These are phyloP conservation scores for Clarireedia homoeocarpa DNA, from an alignment of 2,329 filamentous ascomycete genomes.

Conservation along the genomic window DNA sequence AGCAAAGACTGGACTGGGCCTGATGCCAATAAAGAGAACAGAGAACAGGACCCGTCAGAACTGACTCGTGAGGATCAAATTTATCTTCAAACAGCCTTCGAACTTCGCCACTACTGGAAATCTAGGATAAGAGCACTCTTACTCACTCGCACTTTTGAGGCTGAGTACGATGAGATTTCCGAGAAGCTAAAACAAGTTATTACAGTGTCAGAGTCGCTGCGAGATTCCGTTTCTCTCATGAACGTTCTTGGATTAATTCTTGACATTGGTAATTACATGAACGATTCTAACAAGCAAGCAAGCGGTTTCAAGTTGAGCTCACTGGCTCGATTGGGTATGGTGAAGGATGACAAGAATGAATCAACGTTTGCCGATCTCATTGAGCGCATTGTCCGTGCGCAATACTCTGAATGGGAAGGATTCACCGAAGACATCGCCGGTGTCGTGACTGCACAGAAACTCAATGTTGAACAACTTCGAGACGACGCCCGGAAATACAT, in stretches of 20 bases:
- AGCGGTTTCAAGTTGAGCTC: constrained; percentile 97
- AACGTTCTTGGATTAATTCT: constrained; percentile 93
- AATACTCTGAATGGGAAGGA: constrained; percentile 91
- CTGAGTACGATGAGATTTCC: constrained; percentile 87
- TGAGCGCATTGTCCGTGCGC: constrained; percentile 90
- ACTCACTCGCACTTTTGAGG: constrained; percentile 74
- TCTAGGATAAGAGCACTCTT: constrained; percentile 87
- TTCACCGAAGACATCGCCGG: constrained; percentile 79
- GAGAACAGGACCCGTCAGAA: constrained; percentile 81
- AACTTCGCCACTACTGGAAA: constrained; percentile 98
- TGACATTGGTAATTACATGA: constrained; percentile 99
- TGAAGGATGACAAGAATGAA: constrained; percentile 98
- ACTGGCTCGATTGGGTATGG: constrained; percentile 85
- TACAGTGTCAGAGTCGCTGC: constrained; percentile 75
- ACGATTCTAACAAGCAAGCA: constrained; percentile 97
- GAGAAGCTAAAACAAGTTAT: constrained; percentile 81
- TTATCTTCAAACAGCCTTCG: constrained; percentile 85
- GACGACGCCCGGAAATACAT: constrained; percentile 87
- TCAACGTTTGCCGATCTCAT: constrained; percentile 92
- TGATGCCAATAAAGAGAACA: constrained; percentile 65
- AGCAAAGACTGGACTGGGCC: constrained; percentile 94
- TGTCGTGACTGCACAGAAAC: constrained; percentile 73
- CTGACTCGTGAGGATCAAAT: constrained; percentile 94
- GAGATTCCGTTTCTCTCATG: constrained; percentile 89
- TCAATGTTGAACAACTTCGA: constrained; percentile 90